Percentiles rank a stretch among this genome's conserved stretches.
phyloP scores from a whole-genome alignment of 352 stramenopile species.

The Phytophthora fragariaefolia region DNA sequence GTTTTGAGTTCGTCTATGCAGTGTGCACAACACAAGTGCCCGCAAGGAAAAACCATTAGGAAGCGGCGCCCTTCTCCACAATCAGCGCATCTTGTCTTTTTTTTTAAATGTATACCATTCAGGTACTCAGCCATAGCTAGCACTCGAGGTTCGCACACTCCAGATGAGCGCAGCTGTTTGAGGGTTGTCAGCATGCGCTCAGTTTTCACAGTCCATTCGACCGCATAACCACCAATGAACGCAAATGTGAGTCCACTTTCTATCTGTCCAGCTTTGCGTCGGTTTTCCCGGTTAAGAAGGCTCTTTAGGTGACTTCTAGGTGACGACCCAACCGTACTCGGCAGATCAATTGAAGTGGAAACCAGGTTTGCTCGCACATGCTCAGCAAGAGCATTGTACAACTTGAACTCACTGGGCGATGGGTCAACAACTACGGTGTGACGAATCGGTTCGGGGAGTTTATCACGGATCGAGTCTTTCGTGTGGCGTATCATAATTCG shows the following conservation, averaged over 20 bases:
- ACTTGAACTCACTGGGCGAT: constrained; percentile 57
- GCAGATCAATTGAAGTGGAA: constrained; percentile 62
- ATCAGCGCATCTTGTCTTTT: constrained; percentile 58
- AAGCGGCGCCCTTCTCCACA: constrained; percentile 78
- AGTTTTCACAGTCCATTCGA: constrained; percentile 38
- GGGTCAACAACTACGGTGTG: constrained; percentile 55
- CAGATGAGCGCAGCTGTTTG: constrained; percentile 30
- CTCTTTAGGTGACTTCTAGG: constrained; percentile 52
- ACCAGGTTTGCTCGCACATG: constrained; percentile 61
- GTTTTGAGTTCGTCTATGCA: constrained; percentile 73
- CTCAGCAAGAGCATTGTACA: constrained; percentile 69
- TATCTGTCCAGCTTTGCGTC: constrained; percentile 45
- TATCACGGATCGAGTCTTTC: constrained; percentile 84
- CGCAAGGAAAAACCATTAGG: constrained; percentile 91
- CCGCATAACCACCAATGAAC: constrained; percentile 47
- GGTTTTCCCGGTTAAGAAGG: constrained; percentile 69
- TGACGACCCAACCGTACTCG: neutral
- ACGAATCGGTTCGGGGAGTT: constrained; percentile 56
- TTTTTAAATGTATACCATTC: constrained; percentile 28
- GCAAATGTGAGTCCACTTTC: constrained; percentile 51
- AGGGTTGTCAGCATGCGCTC: constrained; percentile 46
- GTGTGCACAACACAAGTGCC: constrained; percentile 90
- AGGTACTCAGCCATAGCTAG: constrained; percentile 48
- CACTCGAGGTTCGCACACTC: constrained; percentile 39
- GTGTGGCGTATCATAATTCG: constrained; percentile 95